Conservation (phyloP, 164 flowering plant species). For the Chimonanthus praecox region DNA sequence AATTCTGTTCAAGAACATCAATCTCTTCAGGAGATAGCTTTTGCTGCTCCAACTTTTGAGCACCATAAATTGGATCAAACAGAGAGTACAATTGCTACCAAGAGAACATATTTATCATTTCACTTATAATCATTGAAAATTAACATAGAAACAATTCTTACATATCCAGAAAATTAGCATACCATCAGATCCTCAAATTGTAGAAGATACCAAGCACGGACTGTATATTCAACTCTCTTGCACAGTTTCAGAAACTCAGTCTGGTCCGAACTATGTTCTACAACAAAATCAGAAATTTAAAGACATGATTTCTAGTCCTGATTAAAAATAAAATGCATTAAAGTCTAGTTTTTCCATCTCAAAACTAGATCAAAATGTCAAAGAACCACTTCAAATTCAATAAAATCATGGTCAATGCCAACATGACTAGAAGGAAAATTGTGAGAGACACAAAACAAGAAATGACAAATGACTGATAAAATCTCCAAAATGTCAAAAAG, state of each 20-base stretch:
- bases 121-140: neutral
- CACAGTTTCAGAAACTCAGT: conserved; percentile 84
- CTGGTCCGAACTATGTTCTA: conserved; percentile 65
- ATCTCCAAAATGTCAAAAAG: no score
- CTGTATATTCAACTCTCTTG: conserved; percentile 86
- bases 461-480: no score
- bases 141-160: neutral
- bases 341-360: neutral
- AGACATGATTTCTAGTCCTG: neutral
- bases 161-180: conserved; percentile 6
- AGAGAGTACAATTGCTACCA: conserved; percentile 88
- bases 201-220: conserved; percentile 91
- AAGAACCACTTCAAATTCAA: neutral
- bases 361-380: neutral
- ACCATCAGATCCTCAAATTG: conserved; percentile 99
- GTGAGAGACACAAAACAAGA: no score
- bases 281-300: neutral
- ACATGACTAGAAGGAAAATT: no score
- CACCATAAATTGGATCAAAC: conserved; percentile 77
- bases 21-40: conserved; percentile 56
- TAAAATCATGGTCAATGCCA: neutral
- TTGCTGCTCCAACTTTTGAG: conserved; percentile 78
- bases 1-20: conserved; percentile 87
- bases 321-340: no score
- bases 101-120: conserved; percentile 3